Evolutionary conservation across 257 asterid species (phyloP).

Genomic region (Ballota nigra): DNA sequence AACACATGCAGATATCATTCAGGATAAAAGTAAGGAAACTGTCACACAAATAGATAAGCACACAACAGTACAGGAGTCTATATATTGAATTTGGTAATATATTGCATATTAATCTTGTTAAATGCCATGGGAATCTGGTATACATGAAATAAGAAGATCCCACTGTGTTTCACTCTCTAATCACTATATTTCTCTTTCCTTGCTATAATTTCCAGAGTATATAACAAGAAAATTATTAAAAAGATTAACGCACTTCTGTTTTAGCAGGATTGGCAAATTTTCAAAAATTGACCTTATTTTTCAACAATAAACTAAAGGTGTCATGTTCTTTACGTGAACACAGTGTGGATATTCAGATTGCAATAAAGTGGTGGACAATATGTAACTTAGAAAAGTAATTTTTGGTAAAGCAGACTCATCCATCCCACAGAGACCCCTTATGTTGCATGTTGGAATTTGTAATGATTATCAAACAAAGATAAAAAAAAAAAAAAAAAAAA

Average conservation of each 20-base stretch:
- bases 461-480: no score
- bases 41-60: background rate
- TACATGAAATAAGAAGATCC: background rate
- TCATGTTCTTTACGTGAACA: background rate
- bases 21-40: background rate
- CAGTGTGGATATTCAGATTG: background rate
- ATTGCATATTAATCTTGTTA: background rate
- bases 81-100: background rate
- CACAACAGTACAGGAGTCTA: background rate
- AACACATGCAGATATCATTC: background rate
- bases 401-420: background rate
- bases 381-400: background rate
- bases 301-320: background rate
- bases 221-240: background rate
- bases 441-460: background rate
- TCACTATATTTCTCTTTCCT: background rate
- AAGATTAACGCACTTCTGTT: background rate
- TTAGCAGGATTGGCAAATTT: background rate
- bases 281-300: background rate
- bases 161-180: background rate
- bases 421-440: background rate
- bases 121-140: background rate
- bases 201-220: background rate
- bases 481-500: no score
- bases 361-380: background rate